Conservation (phyloP, 1,284 basidiomycete genomes). For the Boletellus deceptivus region DNA sequence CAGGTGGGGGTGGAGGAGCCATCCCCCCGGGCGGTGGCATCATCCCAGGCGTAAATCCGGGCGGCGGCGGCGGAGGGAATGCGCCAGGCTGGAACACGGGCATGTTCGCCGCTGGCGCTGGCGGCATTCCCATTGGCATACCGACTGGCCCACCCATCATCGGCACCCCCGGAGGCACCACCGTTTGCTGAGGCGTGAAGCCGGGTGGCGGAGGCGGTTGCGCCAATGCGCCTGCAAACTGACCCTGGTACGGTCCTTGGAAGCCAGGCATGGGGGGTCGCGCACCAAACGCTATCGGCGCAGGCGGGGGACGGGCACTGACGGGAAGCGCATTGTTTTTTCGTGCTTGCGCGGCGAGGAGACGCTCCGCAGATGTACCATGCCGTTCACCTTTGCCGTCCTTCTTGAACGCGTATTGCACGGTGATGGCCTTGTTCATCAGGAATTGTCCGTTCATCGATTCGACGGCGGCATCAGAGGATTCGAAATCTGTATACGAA, state of each 20-base stretch:
- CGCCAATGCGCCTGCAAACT: constrained; percentile 81
- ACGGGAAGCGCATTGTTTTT: constrained; percentile 89
- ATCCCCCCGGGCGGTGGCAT: constrained; percentile 33
- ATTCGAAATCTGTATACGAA: constrained; percentile 95
- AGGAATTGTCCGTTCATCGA: constrained; percentile 97
- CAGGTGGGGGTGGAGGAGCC: constrained; percentile 34
- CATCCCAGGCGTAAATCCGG: constrained; percentile 34
- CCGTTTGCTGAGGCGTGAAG: constrained; percentile 66
- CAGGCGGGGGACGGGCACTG: constrained; percentile 63
- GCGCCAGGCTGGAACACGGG: constrained; percentile 35
- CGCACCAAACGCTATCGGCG: constrained; percentile 65
- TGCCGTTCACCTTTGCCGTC: constrained; percentile 98
- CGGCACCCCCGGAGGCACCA: constrained; percentile 46
- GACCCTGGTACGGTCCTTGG: constrained; percentile 78
- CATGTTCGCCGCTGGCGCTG: constrained; percentile 30
- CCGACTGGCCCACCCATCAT: constrained; percentile 37
- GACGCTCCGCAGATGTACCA: constrained; percentile 91
- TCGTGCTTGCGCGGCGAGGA: constrained; percentile 92
- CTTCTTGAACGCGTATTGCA: constrained; percentile 98
- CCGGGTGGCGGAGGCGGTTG: constrained; percentile 68
- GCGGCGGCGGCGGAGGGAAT: constrained; percentile 31
- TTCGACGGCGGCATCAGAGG: constrained; percentile 94
- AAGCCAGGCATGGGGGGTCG: constrained; percentile 61
- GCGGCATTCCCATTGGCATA: constrained; percentile 45
- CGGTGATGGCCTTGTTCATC: constrained; percentile 95